phyloP scores from a whole-genome alignment of 306 rosid species.

The Cucurbita ficifolia region DNA sequence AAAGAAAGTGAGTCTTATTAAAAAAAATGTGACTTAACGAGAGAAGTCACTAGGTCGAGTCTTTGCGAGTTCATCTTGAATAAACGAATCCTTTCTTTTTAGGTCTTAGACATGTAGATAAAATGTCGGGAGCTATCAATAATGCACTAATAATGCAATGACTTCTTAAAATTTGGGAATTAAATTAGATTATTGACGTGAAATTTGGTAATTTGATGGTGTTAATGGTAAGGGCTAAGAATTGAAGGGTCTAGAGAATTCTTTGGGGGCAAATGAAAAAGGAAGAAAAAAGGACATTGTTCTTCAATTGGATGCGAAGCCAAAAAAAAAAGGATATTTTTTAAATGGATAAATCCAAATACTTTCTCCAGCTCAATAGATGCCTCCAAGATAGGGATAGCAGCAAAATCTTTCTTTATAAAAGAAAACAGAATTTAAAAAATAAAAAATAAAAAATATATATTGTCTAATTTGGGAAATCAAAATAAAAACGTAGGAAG shows the following conservation, averaged over 20 bases:
- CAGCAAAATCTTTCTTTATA: slow-evolving; percentile 4
- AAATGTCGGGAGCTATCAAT: no score
- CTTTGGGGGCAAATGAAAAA: not conserved
- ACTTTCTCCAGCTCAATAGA: slow-evolving; percentile 42
- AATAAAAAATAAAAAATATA: no score
- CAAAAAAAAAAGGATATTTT: slow-evolving; percentile 21
- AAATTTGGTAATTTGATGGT: not conserved
- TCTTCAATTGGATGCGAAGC: slow-evolving; percentile 29
- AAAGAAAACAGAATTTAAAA: not conserved
- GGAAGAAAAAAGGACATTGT: slow-evolving; percentile 1
- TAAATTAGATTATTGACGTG: no score
- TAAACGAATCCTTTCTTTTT: no score
- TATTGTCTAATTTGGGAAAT: not conserved
- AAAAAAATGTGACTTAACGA: no score
- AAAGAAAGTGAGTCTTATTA: no score
- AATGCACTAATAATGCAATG: no score
- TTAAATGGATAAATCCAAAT: slow-evolving; percentile 55
- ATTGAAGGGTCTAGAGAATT: not conserved
- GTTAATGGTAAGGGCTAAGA: not conserved
- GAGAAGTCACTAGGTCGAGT: no score
- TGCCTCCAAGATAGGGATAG: slow-evolving; percentile 39
- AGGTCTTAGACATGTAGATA: no score
- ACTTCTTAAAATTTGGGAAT: no score
- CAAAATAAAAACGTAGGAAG: not conserved
- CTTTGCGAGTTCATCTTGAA: no score